Evolutionary conservation across 805 yeast species (phyloP).

Genomic region (Vanderwaltozyma tropicalis): DNA sequence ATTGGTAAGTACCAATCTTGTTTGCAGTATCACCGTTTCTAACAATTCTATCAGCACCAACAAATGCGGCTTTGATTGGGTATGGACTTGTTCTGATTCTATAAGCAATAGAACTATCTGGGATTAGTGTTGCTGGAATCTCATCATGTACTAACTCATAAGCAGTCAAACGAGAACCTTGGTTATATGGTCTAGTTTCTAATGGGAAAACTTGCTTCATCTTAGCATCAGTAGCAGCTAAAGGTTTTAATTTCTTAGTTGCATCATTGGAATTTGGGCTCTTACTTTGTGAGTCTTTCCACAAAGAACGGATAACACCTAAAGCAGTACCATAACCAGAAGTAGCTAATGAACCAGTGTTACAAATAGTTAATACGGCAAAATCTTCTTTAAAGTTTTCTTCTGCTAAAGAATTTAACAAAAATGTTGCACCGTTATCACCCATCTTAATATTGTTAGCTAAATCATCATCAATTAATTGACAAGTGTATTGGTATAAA

Average conservation of each 20-base stretch:
- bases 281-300: conserved; percentile 31
- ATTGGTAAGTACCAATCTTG: conserved; percentile 89
- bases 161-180: conserved; percentile 89
- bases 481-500: conserved; percentile 38
- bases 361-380: conserved; percentile 84
- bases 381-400: conserved; percentile 53
- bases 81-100: conserved; percentile 39
- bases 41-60: conserved; percentile 93
- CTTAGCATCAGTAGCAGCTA: conserved; percentile 30
- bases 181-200: conserved; percentile 95
- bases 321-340: conserved; percentile 97
- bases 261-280: not conserved
- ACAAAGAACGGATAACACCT: conserved; percentile 76
- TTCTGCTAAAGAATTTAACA: conserved; percentile 34
- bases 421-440: conserved; percentile 65
- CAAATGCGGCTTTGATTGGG: conserved; percentile 81
- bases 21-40: conserved; percentile 92
- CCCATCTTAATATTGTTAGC: conserved; percentile 74
- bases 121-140: conserved; percentile 79
- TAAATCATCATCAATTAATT: conserved; percentile 65
- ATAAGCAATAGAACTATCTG: conserved; percentile 87
- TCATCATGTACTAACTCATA: conserved; percentile 77
- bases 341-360: conserved; percentile 94
- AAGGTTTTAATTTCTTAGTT: conserved; percentile 18
- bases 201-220: conserved; percentile 71